phyloP scores from a whole-genome alignment of 2,329 filamentous ascomycete species.

The Pseudogymnoascus sp. region DNA sequence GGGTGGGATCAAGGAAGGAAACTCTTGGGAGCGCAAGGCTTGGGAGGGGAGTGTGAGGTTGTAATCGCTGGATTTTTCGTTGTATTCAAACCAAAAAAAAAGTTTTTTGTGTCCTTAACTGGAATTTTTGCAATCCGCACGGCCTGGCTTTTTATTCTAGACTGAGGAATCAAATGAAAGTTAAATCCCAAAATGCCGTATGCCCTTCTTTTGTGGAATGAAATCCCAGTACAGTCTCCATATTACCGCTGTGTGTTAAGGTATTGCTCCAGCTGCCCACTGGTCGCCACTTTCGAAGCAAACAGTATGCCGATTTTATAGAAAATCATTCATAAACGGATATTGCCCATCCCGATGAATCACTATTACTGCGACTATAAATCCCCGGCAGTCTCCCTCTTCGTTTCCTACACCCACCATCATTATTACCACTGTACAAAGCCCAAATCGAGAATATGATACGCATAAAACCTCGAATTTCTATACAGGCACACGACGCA shows the following conservation, averaged over 20 bases:
- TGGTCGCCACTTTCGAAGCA: neutral
- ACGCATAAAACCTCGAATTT: neutral
- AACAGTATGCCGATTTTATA: neutral
- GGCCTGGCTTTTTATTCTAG: neutral
- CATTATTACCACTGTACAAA: neutral
- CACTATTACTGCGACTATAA: neutral
- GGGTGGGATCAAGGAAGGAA: neutral
- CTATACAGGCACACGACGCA: neutral
- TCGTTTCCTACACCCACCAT: neutral
- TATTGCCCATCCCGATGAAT: neutral
- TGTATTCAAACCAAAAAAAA: neutral
- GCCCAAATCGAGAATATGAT: neutral
- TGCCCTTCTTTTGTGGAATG: neutral
- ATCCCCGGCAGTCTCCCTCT: neutral
- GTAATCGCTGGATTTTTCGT: slow-evolving; percentile 1
- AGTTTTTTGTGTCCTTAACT: neutral
- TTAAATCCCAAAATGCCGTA: neutral
- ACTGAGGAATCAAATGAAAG: slow-evolving; percentile 6
- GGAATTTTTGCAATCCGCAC: neutral
- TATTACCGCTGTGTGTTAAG: neutral
- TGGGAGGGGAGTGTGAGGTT: neutral
- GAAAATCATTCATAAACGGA: neutral
- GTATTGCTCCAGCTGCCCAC: neutral
- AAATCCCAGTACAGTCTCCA: neutral
- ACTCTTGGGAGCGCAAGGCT: slow-evolving; percentile 4